Evolutionary conservation across 352 stramenopile genomes (phyloP).

Genomic region (Phytophthora agathidicida): DNA sequence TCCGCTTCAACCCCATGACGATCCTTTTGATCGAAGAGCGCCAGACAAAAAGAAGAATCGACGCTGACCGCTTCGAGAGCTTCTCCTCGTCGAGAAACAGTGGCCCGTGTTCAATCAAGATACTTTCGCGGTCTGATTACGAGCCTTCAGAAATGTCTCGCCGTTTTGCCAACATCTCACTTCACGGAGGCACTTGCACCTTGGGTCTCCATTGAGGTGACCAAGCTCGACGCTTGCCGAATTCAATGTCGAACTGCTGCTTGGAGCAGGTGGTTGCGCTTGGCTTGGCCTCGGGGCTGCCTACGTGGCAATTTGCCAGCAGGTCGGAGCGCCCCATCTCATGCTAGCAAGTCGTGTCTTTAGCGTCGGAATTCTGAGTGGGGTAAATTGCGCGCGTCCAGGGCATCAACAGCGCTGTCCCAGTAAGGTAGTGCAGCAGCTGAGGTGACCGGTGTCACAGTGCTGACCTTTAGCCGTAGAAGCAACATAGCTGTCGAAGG

Average conservation of each 20-base stretch:
- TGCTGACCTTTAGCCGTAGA: too few relatives aligned
- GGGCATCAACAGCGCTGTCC: slow-evolving; percentile 2
- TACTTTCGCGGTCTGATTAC: slow-evolving; percentile 6
- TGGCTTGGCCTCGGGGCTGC: too few relatives aligned
- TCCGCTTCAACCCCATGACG: not conserved
- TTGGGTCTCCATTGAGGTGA: too few relatives aligned
- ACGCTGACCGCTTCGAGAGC: too few relatives aligned
- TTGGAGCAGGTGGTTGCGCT: too few relatives aligned
- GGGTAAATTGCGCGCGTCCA: not conserved
- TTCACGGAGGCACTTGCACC: too few relatives aligned
- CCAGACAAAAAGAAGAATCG: too few relatives aligned
- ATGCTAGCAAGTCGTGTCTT: slow-evolving; percentile 10
- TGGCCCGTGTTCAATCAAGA: not conserved
- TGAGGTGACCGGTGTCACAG: not conserved
- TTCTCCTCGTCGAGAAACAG: too few relatives aligned
- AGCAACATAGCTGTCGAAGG: too few relatives aligned
- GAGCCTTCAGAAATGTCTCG: slow-evolving; percentile 7
- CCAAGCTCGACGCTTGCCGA: not conserved
- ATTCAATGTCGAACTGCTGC: not conserved
- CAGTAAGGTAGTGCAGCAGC: slow-evolving; percentile 1
- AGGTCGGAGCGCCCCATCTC: slow-evolving; percentile 8
- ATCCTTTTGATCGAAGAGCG: slow-evolving; percentile 5
- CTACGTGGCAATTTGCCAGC: not conserved
- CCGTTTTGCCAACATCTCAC: too few relatives aligned
- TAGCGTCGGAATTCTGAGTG: slow-evolving; percentile 4